Percentiles rank a stretch among this genome's conserved stretches.
Conservation (phyloP, 768 basidiomycete genomes). For the Suillus cothurnatus region DNA sequence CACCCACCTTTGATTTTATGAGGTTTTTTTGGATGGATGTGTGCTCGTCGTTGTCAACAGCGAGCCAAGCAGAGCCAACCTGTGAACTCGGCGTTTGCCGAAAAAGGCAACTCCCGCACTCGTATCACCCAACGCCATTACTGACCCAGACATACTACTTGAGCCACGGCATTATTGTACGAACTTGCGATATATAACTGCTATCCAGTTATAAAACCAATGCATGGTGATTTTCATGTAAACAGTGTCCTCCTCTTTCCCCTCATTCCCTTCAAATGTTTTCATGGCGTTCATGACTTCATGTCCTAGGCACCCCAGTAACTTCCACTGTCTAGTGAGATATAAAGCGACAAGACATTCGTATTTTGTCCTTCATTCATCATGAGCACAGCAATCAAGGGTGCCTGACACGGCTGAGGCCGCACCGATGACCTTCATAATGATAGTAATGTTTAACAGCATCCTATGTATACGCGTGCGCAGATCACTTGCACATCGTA, state of each 20-base stretch:
- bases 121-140: neutral
- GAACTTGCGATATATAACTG: neutral
- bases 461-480: conserved; percentile 39
- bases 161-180: neutral
- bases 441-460: conserved; percentile 26
- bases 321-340: neutral
- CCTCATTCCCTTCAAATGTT: neutral
- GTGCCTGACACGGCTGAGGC: conserved; percentile 29
- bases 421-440: conserved; percentile 34
- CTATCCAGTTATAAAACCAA: neutral
- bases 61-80: conserved; percentile 24
- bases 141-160: neutral
- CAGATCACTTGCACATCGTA: neutral
- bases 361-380: conserved; percentile 1
- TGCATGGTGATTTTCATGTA: neutral
- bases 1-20: conserved; percentile 26
- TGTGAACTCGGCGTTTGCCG: conserved; percentile 32
- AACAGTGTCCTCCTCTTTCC: neutral
- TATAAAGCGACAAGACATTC: neutral
- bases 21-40: conserved; percentile 14
- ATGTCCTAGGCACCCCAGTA: neutral
- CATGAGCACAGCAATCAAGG: conserved; percentile 32
- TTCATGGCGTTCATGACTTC: neutral
- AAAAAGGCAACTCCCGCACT: neutral
- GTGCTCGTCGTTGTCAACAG: conserved; percentile 38